Evolutionary conservation across 306 rosid species (phyloP).

Genomic region (Carpinus viminea): DNA sequence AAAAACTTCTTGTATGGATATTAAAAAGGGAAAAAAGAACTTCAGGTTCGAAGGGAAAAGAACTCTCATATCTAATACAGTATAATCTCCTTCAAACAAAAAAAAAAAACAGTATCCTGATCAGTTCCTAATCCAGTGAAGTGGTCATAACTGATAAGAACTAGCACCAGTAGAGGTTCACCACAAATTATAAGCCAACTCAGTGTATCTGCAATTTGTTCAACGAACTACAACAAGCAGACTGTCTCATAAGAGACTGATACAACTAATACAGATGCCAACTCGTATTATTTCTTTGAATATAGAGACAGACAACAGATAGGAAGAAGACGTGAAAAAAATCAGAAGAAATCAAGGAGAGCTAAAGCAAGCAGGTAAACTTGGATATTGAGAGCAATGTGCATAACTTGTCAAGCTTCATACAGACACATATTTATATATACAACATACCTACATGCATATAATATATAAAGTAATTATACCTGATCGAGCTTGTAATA

Average conservation of each 20-base stretch:
- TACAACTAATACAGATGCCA: neutral
- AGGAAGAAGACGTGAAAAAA: neutral
- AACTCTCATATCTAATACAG: neutral
- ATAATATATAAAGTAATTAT: slow-evolving; percentile 1
- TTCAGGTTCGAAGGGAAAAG: neutral
- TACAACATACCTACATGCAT: neutral
- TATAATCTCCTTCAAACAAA: neutral
- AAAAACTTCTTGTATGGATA: no score
- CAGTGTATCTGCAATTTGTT: neutral
- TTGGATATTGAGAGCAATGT: neutral
- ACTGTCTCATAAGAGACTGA: neutral
- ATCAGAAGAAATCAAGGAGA: slow-evolving; percentile 1
- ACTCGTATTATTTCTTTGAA: neutral
- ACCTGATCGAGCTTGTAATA: slow-evolving; percentile 99
- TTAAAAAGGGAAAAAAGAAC: neutral
- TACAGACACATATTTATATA: neutral
- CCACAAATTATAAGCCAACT: neutral
- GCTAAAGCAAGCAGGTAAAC: neutral
- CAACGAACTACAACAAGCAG: neutral
- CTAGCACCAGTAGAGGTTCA: neutral
- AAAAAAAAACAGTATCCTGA: neutral
- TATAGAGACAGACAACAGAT: neutral
- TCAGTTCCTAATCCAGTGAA: neutral
- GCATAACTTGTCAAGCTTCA: neutral
- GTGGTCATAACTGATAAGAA: neutral